phyloP scores from a whole-genome alignment of 1,139 yeast genomes.

The Entelexis sorbosivorans region DNA sequence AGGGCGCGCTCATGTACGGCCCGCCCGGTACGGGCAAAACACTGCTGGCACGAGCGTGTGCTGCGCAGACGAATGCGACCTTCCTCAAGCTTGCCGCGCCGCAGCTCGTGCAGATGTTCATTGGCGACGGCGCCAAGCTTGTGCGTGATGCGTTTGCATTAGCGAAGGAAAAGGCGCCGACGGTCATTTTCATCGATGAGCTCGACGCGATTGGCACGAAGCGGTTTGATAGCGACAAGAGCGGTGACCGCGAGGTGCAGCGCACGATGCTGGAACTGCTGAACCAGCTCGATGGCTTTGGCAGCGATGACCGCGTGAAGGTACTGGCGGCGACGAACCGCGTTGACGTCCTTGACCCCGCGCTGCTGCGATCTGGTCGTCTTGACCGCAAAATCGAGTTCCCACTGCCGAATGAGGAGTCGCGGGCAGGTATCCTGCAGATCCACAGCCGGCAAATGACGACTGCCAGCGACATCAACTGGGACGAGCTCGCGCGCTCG shows the following conservation, averaged over 20 bases:
- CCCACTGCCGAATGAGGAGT: conserved; percentile 94
- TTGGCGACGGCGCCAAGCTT: conserved; percentile 97
- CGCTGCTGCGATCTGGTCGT: conserved; percentile 91
- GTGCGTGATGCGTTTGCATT: conserved; percentile 98
- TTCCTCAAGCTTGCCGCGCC: conserved; percentile 95
- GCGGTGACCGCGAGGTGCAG: conserved; percentile 98
- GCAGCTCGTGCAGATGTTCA: conserved; percentile 96
- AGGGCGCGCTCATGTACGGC: conserved; percentile 98
- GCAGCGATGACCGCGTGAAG: conserved; percentile 94
- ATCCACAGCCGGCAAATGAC: conserved; percentile 96
- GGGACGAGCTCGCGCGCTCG: conserved; percentile 96
- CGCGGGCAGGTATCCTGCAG: conserved; percentile 90
- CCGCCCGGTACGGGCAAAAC: conserved; percentile 99
- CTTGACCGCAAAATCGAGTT: conserved; percentile 95
- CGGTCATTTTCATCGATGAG: conserved; percentile 94
- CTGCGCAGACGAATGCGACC: conserved; percentile 98
- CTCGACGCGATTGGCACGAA: conserved; percentile 98
- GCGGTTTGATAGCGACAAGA: conserved; percentile 93
- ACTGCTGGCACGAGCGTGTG: conserved; percentile 93
- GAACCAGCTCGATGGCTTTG: conserved; percentile 95
- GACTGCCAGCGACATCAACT: conserved; percentile 83
- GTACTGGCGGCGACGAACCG: conserved; percentile 97
- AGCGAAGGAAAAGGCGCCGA: conserved; percentile 97
- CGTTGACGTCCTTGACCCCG: conserved; percentile 96
- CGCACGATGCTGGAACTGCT: conserved; percentile 96